These are phyloP conservation scores for Xanthoconium separans DNA, from an alignment of 1,284 basidiomycete species.

Conservation along the genomic window DNA sequence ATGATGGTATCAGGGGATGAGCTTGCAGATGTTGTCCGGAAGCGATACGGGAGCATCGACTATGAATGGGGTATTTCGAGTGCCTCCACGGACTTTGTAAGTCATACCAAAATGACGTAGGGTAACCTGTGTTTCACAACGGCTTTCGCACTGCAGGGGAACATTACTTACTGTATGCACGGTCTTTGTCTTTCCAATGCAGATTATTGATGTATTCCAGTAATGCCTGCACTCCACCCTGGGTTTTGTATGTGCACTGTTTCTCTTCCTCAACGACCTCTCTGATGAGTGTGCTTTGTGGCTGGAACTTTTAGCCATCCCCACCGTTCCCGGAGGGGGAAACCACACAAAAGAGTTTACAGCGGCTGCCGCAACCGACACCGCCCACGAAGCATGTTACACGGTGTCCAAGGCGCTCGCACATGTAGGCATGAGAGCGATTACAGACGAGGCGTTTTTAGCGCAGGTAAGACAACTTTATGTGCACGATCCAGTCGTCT, in stretches of 20 bases:
- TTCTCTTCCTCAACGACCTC: not conserved
- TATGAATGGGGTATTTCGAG: constrained; percentile 54
- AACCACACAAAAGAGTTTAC: constrained; percentile 66
- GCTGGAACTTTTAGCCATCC: constrained; percentile 44
- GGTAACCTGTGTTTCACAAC: not conserved
- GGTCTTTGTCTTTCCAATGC: not conserved
- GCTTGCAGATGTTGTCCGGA: constrained; percentile 51
- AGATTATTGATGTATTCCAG: constrained; percentile 24
- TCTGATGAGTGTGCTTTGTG: not conserved
- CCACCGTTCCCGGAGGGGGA: constrained; percentile 53
- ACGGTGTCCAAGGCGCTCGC: constrained; percentile 60
- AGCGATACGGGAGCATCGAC: constrained; percentile 53
- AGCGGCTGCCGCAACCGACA: constrained; percentile 48
- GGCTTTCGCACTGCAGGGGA: constrained; percentile 45
- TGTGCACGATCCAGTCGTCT: not conserved
- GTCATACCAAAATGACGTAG: constrained; percentile 1
- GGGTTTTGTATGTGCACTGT: constrained; percentile 40
- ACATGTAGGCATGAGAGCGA: constrained; percentile 52
- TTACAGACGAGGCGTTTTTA: constrained; percentile 47
- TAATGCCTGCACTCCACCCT: constrained; percentile 48
- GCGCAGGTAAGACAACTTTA: constrained; percentile 11
- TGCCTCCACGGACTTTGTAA: constrained; percentile 68
- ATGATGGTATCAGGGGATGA: constrained; percentile 44
- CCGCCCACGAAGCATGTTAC: constrained; percentile 58
- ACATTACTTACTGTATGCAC: constrained; percentile 54